phyloP scores from a whole-genome alignment of 2,329 filamentous ascomycete species.

The Coniella lustricola region DNA sequence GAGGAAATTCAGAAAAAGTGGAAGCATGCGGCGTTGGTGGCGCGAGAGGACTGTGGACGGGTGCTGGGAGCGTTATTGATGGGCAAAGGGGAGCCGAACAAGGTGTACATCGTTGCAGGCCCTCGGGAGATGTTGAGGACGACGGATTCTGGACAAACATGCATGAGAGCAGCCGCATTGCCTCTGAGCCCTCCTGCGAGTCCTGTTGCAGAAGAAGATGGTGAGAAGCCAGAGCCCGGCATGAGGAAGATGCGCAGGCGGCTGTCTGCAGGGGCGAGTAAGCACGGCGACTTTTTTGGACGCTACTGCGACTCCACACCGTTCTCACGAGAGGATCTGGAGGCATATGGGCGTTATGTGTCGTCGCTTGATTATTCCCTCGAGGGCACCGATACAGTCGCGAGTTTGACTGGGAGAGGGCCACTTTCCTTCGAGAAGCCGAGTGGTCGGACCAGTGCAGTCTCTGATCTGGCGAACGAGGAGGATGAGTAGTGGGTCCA shows the following conservation, averaged over 20 bases:
- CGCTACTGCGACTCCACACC: slow-evolving; percentile 9
- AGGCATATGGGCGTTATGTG: slow-evolving; percentile 13
- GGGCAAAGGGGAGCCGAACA: slow-evolving; percentile 26
- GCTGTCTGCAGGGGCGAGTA: not conserved
- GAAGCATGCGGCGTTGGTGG: slow-evolving; percentile 28
- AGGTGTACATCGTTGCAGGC: slow-evolving; percentile 29
- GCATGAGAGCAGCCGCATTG: not conserved
- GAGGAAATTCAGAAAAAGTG: slow-evolving; percentile 24
- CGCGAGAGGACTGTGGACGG: slow-evolving; percentile 29
- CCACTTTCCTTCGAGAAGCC: not conserved
- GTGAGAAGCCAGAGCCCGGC: not conserved
- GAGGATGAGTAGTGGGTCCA: not conserved
- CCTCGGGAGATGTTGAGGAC: slow-evolving; percentile 21
- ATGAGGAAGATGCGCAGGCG: not conserved
- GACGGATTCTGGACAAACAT: not conserved
- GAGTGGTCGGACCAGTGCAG: too few relatives aligned
- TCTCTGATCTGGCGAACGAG: too few relatives aligned
- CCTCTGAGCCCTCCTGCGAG: not conserved
- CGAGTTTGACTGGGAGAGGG: not conserved
- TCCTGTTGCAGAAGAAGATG: not conserved
- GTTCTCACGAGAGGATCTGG: slow-evolving; percentile 12
- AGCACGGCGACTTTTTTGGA: slow-evolving; percentile 16
- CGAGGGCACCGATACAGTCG: not conserved
- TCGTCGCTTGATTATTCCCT: not conserved
- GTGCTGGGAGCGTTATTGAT: slow-evolving; percentile 25